Percentiles rank a stretch among this genome's conserved stretches.
Conservation (phyloP, 495 filamentous ascomycete species). For the Xylaria sp. region DNA sequence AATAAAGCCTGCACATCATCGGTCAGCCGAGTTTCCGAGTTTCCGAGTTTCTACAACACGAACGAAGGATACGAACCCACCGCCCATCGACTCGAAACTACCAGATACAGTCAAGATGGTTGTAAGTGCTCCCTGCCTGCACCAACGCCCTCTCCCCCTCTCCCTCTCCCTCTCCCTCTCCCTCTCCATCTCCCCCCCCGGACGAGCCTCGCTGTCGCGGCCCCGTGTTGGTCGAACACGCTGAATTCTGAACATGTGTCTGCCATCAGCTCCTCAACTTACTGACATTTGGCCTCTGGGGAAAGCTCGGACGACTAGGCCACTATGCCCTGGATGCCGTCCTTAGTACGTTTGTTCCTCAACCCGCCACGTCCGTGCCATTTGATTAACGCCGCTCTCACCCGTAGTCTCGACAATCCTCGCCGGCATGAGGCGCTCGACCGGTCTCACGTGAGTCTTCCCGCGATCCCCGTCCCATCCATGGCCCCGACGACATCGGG, state of each 20-base stretch:
- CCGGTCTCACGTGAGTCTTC: conserved; percentile 89
- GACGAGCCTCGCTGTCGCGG: conserved; percentile 17
- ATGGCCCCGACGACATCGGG: background rate
- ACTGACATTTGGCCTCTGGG: conserved; percentile 65
- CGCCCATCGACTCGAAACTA: conserved; percentile 2
- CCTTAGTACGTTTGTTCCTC: conserved; percentile 65
- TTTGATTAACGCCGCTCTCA: conserved; percentile 34
- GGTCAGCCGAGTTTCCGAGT: background rate
- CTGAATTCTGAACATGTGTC: conserved; percentile 30
- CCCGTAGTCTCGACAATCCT: conserved; percentile 87
- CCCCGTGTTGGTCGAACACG: conserved; percentile 17
- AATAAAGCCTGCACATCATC: background rate
- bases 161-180: too few species aligned
- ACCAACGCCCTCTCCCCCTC: too few species aligned
- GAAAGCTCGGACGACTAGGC: conserved; percentile 86
- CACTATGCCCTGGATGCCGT: conserved; percentile 98
- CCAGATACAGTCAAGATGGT: conserved; percentile 47
- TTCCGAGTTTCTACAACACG: background rate
- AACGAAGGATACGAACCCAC: background rate
- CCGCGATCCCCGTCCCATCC: conserved; percentile 7
- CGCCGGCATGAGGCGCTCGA: conserved; percentile 94
- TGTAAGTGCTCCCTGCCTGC: conserved; percentile 42
- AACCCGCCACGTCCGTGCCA: background rate
- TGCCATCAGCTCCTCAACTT: conserved; percentile 63
- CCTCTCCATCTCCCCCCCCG: too few species aligned